These are phyloP conservation scores for Tremellales sp. DNA, from an alignment of 1,284 basidiomycete species.

Conservation along the genomic window DNA sequence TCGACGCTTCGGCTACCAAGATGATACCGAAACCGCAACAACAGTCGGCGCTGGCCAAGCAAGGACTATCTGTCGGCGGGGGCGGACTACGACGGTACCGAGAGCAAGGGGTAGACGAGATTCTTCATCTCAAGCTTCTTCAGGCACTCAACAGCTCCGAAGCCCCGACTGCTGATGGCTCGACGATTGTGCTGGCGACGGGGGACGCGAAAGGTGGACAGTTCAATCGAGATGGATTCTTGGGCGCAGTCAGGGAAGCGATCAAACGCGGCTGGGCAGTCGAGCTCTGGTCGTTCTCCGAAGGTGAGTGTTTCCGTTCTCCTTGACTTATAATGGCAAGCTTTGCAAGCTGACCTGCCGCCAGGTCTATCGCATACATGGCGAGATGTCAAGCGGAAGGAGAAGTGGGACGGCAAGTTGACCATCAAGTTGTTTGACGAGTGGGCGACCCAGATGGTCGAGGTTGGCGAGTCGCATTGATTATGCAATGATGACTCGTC, in stretches of 20 bases:
- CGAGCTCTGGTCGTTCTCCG: slow-evolving; percentile 57
- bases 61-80: slow-evolving; percentile 5
- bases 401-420: slow-evolving; percentile 33
- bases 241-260: slow-evolving; percentile 74
- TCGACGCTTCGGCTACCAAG: slow-evolving; percentile 19
- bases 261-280: slow-evolving; percentile 80
- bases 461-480: slow-evolving; percentile 19
- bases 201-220: slow-evolving; percentile 84
- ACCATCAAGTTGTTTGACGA: slow-evolving; percentile 35
- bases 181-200: slow-evolving; percentile 77
- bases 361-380: slow-evolving; percentile 30
- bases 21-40: slow-evolving; percentile 14
- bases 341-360: slow-evolving; percentile 8
- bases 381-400: slow-evolving; percentile 26
- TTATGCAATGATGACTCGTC: too few relatives aligned
- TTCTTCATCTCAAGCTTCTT: slow-evolving; percentile 78
- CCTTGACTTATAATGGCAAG: not conserved
- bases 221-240: slow-evolving; percentile 81
- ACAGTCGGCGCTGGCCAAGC: not conserved
- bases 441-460: slow-evolving; percentile 42
- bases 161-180: not conserved
- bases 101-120: slow-evolving; percentile 82
- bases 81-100: slow-evolving; percentile 53
- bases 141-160: slow-evolving; percentile 58
- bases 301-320: slow-evolving; percentile 19